phyloP scores from a whole-genome alignment of 2,329 filamentous ascomycete genomes.

The Immersiporthe knoxdaviesiana region DNA sequence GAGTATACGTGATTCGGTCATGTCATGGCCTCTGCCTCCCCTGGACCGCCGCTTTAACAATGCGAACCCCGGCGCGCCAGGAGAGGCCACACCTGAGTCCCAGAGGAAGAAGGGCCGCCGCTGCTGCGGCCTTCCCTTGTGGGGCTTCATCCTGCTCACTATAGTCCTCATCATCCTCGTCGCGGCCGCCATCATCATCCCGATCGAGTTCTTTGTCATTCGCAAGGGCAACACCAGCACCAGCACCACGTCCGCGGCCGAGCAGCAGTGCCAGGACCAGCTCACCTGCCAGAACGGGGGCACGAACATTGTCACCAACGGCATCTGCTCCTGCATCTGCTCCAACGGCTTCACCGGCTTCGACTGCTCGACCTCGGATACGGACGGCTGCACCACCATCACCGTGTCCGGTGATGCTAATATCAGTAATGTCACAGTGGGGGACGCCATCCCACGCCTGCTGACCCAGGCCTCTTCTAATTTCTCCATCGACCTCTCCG shows the following conservation, averaged over 20 bases:
- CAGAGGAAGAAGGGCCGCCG: constrained; percentile 55
- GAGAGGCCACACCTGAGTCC: constrained; percentile 27
- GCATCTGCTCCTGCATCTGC: constrained; percentile 83
- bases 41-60: constrained; percentile 35
- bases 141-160: constrained; percentile 70
- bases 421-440: constrained; percentile 74
- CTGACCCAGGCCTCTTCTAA: constrained; percentile 66
- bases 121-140: constrained; percentile 84
- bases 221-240: constrained; percentile 45
- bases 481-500: constrained; percentile 77
- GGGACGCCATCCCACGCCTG: constrained; percentile 75
- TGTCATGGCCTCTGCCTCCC: constrained; percentile 55
- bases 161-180: constrained; percentile 73
- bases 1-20: constrained; percentile 52
- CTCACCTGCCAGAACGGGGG: constrained; percentile 80
- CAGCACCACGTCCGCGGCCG: constrained; percentile 26
- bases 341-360: constrained; percentile 78
- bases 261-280: constrained; percentile 60
- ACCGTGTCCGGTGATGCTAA: constrained; percentile 46
- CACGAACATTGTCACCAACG: constrained; percentile 68
- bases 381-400: constrained; percentile 58
- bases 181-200: constrained; percentile 81
- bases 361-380: constrained; percentile 52
- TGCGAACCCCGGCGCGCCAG: neutral
- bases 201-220: constrained; percentile 67